Evolutionary conservation across 768 basidiomycete species (phyloP).

Genomic region (Tubosaeta sp.): DNA sequence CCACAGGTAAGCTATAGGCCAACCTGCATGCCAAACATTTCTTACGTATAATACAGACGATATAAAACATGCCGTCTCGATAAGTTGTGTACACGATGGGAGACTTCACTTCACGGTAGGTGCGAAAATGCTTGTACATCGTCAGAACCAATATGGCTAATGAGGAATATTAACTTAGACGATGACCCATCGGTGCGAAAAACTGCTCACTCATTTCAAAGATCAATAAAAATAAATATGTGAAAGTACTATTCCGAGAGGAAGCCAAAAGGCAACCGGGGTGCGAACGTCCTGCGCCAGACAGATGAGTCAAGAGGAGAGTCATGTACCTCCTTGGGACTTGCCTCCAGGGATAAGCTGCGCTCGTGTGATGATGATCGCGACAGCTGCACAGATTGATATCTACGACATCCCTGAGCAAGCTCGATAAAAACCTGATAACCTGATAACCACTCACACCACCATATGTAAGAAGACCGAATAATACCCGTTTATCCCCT

Average conservation of each 20-base stretch:
- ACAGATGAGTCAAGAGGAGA: neutral
- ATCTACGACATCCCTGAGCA: neutral
- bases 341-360: slow-evolving; percentile 5
- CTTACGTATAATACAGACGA: slow-evolving; percentile 17
- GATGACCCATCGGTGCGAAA: neutral
- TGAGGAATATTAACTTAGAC: neutral
- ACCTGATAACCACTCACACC: slow-evolving; percentile 1
- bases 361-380: slow-evolving; percentile 1
- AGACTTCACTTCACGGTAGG: slow-evolving; percentile 1
- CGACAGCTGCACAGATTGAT: slow-evolving; percentile 4
- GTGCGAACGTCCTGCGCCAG: neutral
- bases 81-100: slow-evolving; percentile 9
- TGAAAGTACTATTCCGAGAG: slow-evolving; percentile 1
- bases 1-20: neutral
- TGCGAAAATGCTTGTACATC: slow-evolving; percentile 1
- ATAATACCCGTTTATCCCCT: slow-evolving; percentile 7
- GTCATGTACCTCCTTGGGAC: neutral
- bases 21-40: too few relatives aligned
- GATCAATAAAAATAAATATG: slow-evolving; percentile 7
- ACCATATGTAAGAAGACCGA: slow-evolving; percentile 10
- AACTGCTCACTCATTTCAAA: slow-evolving; percentile 8
- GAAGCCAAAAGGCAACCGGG: neutral
- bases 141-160: slow-evolving; percentile 13
- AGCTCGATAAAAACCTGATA: neutral
- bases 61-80: slow-evolving; percentile 16